A percentile compares a stretch with the other conserved stretches of the same genome.
These are phyloP conservation scores for Sphagnum contortum DNA, from an alignment of 225 moss, liverwort and hornwort species.

Conservation along the genomic window DNA sequence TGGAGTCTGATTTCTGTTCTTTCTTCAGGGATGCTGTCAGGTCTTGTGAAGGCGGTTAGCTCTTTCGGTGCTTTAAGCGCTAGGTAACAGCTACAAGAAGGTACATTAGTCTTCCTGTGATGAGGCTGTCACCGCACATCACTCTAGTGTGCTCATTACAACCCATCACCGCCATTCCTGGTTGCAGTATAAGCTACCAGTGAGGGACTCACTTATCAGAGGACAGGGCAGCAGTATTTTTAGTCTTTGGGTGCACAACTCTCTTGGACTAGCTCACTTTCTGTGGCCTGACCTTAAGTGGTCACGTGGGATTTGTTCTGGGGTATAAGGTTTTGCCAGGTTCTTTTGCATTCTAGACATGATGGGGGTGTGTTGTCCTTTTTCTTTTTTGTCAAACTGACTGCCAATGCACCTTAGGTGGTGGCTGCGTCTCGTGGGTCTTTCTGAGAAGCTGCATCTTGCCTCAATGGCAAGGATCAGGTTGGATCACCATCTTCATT, in stretches of 20 bases:
- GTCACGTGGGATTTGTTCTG: not conserved
- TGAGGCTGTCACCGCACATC: conserved; percentile 44
- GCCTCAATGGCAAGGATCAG: conserved; percentile 9
- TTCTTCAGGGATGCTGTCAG: conserved; percentile 99
- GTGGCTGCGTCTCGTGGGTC: conserved; percentile 40
- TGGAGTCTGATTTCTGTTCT: conserved; percentile 97
- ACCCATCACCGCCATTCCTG: conserved; percentile 18
- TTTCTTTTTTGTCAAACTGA: conserved; percentile 31
- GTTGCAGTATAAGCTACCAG: not conserved
- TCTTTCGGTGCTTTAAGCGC: conserved; percentile 74
- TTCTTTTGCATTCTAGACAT: conserved; percentile 1
- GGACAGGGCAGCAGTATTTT: too few relatives aligned
- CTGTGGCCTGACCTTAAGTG: too few relatives aligned
- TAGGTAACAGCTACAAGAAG: conserved; percentile 93
- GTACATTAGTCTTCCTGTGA: conserved; percentile 80
- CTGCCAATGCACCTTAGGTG: conserved; percentile 75
- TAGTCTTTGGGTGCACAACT: too few relatives aligned
- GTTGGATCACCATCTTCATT: conserved; percentile 17
- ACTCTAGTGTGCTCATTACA: conserved; percentile 24
- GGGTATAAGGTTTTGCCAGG: not conserved
- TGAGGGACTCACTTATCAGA: too few relatives aligned
- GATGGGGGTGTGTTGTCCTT: conserved; percentile 12
- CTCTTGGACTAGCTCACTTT: too few relatives aligned
- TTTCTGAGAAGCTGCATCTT: conserved; percentile 14
- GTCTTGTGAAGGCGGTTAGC: conserved; percentile 67